Evolutionary conservation across 805 yeast genomes (phyloP), one percentile per base, ranked within the genome.

Genomic region (Ogataea haglerorum): DNA sequence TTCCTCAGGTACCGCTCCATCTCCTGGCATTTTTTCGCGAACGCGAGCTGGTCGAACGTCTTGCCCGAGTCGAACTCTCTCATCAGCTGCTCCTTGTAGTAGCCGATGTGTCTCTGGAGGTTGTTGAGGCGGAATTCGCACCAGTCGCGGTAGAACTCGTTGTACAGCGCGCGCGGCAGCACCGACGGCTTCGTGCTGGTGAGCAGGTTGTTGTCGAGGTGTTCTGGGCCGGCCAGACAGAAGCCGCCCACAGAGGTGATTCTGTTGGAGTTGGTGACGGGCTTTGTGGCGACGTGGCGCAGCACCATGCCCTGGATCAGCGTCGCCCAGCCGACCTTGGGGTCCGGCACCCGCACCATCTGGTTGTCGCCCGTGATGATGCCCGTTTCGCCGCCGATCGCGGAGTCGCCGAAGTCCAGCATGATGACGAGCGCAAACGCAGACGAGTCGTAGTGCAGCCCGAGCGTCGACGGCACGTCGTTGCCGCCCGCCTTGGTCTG

Each of bases 361-460:
- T 42, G 44, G 13, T 56, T 60, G 42, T 64, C 64, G 3, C 76
- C 76, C 58, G 67, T 68, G 47, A 70, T 60, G 37, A 72, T 58
- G n/a, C 67, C 65, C 0, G 77, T 72, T 43, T 71, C 75, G 6
- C 77, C 77, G n/a, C 77, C 76, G 47, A 72, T 64, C 64, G 73
- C 73, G 9, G 61, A 61, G 8, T 65, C 57, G 14, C 74, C 70
- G 34, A 69, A 69, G 22, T 72, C 70, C 25, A 70, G 51, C 76
- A 72, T 72, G 36, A 72, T 64, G 9, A 72, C 76, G 47, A 75
- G 65, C 6, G 72, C 76, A 50, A 71, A 66, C 1, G 76, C 68
- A 30, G 67, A 67, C 19, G 73, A 64, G 52, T 72, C 77, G 42
- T 63, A 50, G 53, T 72, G 77, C 68, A 75, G 68, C 26, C 72